phyloP scores from a whole-genome alignment of 2,329 filamentous ascomycete genomes.

The Colletotrichum camelliae region DNA sequence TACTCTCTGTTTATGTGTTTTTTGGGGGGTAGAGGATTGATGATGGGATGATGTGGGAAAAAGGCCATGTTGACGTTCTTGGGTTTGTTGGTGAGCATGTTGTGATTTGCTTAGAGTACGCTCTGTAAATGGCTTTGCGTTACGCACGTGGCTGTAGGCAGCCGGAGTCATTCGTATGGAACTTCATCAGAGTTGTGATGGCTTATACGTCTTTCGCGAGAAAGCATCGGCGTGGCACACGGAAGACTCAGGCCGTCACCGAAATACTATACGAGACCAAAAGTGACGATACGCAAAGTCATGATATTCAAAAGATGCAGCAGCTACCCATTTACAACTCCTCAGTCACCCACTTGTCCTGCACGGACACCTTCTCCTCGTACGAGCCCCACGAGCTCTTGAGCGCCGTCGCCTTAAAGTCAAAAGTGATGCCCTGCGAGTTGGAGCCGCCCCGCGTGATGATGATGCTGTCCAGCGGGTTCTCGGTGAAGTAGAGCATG shows the following conservation, averaged over 20 bases:
- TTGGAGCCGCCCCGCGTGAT: conserved; percentile 1
- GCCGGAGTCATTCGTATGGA: neutral
- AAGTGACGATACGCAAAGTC: neutral
- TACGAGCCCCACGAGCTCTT: conserved; percentile 20
- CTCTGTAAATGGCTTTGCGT: too few species aligned
- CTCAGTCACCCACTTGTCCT: conserved; percentile 8
- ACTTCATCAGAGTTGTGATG: neutral
- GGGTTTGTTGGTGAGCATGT: too few species aligned
- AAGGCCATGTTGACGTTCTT: too few species aligned
- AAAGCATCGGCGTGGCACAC: neutral
- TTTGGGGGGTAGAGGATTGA: too few species aligned
- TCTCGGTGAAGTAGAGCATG: conserved; percentile 31
- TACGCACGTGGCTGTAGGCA: too few species aligned
- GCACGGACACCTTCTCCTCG: neutral
- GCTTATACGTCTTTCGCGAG: neutral
- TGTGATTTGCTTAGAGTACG: too few species aligned
- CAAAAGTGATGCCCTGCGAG: conserved; percentile 16
- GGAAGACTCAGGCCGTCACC: neutral
- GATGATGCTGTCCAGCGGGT: conserved; percentile 16
- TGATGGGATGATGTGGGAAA: too few species aligned
- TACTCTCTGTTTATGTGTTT: neutral
- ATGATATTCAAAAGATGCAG: neutral
- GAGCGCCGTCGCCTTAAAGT: conserved; percentile 15
- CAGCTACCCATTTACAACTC: neutral
- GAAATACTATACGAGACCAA: neutral